These are phyloP conservation scores for Vicia villosa DNA, from an alignment of 306 rosid species.

Conservation along the genomic window DNA sequence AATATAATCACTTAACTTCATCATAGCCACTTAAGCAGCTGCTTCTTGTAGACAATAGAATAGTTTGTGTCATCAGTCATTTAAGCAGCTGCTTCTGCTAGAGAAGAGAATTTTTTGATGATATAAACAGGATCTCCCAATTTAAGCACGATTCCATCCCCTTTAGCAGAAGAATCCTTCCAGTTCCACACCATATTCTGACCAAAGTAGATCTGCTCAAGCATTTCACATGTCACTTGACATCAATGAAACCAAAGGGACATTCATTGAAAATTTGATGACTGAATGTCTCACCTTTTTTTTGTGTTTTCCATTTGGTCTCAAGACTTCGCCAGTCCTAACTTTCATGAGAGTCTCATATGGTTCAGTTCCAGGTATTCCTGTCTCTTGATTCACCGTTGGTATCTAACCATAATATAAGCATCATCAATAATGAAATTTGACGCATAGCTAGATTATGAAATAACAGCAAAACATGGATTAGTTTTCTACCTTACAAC, in stretches of 20 bases:
- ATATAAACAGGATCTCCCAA: conserved; percentile 72
- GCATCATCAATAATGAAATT: background rate
- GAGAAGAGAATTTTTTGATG: conserved; percentile 54
- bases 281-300: conserved; percentile 53
- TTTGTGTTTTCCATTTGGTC: conserved; percentile 61
- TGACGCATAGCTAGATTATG: background rate
- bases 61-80: conserved; percentile 22
- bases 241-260: conserved; percentile 12
- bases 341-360: conserved; percentile 53
- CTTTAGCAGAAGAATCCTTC: conserved; percentile 46
- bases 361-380: conserved; percentile 62
- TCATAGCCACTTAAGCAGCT: conserved; percentile 45
- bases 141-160: conserved; percentile 49
- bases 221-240: conserved; percentile 22
- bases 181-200: conserved; percentile 81
- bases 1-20: conserved; percentile 1
- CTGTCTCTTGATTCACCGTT: conserved; percentile 71
- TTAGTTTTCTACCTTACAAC: conserved; percentile 69
- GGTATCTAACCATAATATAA: conserved; percentile 55
- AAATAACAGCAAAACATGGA: background rate
- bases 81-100: conserved; percentile 67
- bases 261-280: conserved; percentile 21
- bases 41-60: conserved; percentile 67
- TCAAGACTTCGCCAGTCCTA: conserved; percentile 67
- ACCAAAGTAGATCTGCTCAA: conserved; percentile 78